Conservation (phyloP, 1,284 basidiomycete species). For the Prillingera fragicola region DNA sequence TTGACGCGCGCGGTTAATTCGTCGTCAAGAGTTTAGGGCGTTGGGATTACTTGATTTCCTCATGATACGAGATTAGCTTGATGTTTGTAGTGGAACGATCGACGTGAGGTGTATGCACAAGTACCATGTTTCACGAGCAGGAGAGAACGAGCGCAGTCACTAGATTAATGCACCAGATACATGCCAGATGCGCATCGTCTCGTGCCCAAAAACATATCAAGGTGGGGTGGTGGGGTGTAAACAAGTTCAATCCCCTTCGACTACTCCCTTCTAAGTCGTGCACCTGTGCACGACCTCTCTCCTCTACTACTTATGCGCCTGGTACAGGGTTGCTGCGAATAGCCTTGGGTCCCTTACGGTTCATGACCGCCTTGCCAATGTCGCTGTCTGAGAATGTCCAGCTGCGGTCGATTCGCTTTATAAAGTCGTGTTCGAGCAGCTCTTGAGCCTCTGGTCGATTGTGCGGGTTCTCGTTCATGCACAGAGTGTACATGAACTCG, state of each 20-base stretch:
- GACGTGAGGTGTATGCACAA: too few species aligned
- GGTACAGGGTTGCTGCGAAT: too few species aligned
- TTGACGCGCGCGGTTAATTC: conserved; percentile 26
- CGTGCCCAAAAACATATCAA: not conserved
- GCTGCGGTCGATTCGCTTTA: conserved; percentile 59
- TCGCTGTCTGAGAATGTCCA: conserved; percentile 60
- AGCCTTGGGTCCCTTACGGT: conserved; percentile 7
- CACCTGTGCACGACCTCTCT: not conserved
- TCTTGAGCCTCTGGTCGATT: conserved; percentile 78
- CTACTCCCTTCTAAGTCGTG: too few species aligned
- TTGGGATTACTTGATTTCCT: too few species aligned
- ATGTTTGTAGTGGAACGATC: too few species aligned
- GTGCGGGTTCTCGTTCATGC: conserved; percentile 85
- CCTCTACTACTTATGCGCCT: too few species aligned
- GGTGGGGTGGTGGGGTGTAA: not conserved
- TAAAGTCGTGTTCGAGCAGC: conserved; percentile 77
- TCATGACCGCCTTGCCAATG: conserved; percentile 42
- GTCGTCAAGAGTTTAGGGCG: too few species aligned
- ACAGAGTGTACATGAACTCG: conserved; percentile 79
- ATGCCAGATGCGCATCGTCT: not conserved
- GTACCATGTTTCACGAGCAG: too few species aligned
- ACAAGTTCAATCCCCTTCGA: too few species aligned
- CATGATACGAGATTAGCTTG: too few species aligned
- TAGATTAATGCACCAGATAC: not conserved
- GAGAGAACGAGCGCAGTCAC: too few species aligned